Evolutionary conservation across 2,329 filamentous ascomycete genomes (phyloP).

Genomic region (Stromatinia cepivora): DNA sequence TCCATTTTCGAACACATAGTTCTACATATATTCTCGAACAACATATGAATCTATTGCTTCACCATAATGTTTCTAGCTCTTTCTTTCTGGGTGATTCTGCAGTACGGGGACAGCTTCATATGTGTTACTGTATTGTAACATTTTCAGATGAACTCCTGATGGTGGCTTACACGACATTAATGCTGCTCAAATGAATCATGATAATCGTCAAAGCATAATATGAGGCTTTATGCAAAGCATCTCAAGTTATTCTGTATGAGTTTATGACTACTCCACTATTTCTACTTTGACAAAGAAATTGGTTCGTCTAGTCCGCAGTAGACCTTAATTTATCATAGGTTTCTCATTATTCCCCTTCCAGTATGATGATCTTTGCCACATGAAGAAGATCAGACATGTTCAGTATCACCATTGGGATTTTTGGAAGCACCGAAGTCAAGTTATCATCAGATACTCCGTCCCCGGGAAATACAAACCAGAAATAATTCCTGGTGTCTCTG

Average conservation of each 20-base stretch:
- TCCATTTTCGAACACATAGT: neutral
- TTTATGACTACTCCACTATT: constrained; percentile 11
- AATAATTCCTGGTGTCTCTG: neutral
- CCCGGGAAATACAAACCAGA: neutral
- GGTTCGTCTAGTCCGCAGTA: neutral
- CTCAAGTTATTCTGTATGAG: neutral
- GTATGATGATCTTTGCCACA: neutral
- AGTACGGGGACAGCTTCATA: neutral
- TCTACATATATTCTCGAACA: too few relatives aligned
- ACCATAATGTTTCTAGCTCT: neutral
- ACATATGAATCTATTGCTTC: neutral
- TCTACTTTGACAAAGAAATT: constrained; percentile 10
- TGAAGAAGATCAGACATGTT: constrained; percentile 15
- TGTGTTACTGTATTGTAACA: neutral
- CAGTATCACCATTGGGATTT: constrained; percentile 10
- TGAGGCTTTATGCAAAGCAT: constrained; percentile 17
- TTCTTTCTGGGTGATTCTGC: neutral
- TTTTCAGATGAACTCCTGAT: neutral
- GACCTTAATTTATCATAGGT: neutral
- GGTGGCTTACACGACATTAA: neutral
- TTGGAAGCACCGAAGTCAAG: neutral
- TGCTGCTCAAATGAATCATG: neutral
- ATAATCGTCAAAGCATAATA: neutral
- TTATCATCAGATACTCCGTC: neutral
- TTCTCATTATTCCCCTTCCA: neutral